These are phyloP conservation scores for Neurospora discreta DNA, from an alignment of 495 filamentous ascomycete species.

Conservation along the genomic window DNA sequence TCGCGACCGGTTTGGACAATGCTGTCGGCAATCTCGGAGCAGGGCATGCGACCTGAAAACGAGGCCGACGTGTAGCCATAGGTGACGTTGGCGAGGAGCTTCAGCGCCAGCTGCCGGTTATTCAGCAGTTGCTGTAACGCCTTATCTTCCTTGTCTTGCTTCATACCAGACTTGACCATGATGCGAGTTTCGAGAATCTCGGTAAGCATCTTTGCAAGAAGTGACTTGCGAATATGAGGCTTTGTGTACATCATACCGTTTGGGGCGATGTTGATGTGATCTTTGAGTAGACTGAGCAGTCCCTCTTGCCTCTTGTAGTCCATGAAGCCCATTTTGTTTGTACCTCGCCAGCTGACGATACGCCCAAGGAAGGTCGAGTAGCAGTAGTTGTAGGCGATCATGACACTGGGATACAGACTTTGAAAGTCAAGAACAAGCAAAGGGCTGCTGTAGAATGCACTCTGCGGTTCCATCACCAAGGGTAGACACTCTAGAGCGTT, in stretches of 20 bases:
- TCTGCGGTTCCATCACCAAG: slow-evolving; percentile 95
- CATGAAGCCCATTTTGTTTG: slow-evolving; percentile 89
- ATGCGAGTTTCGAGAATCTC: slow-evolving; percentile 95
- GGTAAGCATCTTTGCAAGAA: slow-evolving; percentile 90
- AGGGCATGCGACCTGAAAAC: slow-evolving; percentile 94
- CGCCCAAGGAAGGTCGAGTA: slow-evolving; percentile 94
- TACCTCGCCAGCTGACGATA: slow-evolving; percentile 71
- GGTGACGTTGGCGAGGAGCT: slow-evolving; percentile 94
- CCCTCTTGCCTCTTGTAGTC: slow-evolving; percentile 68
- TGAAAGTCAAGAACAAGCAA: slow-evolving; percentile 92
- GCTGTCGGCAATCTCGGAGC: slow-evolving; percentile 93
- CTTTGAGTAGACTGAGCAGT: slow-evolving; percentile 66
- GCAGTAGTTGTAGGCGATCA: slow-evolving; percentile 99
- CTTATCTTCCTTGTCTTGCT: slow-evolving; percentile 82
- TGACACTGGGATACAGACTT: slow-evolving; percentile 89
- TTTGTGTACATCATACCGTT: slow-evolving; percentile 97
- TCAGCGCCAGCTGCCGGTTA: slow-evolving; percentile 90
- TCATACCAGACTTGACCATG: slow-evolving; percentile 98
- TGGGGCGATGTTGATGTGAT: slow-evolving; percentile 85
- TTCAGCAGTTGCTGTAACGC: slow-evolving; percentile 78
- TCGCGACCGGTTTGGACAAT: slow-evolving; percentile 94
- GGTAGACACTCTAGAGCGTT: slow-evolving; percentile 94
- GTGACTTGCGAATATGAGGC: slow-evolving; percentile 70
- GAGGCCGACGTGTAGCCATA: slow-evolving; percentile 96
- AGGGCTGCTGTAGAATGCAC: slow-evolving; percentile 84